Percentiles rank a stretch among this genome's conserved stretches.
Conservation (phyloP, 352 stramenopile species). For the Phytophthora europaea region DNA sequence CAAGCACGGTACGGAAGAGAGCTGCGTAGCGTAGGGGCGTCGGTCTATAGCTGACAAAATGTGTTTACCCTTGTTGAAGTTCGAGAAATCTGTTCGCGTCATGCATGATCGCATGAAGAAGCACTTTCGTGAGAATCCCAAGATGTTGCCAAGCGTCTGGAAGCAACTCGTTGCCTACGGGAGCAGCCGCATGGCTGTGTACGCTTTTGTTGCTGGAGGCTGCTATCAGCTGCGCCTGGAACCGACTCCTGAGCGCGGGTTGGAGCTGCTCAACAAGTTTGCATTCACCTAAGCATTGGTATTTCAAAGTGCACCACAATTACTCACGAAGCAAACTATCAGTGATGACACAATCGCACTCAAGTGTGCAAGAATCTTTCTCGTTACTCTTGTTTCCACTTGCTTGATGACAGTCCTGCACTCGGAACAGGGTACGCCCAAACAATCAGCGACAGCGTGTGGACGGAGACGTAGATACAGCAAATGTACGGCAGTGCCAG, state of each 20-base stretch:
- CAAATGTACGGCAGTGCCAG: conserved; percentile 75
- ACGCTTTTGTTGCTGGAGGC: conserved; percentile 61
- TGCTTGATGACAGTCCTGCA: conserved; percentile 7
- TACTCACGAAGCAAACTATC: neutral
- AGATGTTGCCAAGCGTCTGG: conserved; percentile 67
- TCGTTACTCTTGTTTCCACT: conserved; percentile 42
- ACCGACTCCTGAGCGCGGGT: conserved; percentile 46
- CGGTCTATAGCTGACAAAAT: conserved; percentile 3
- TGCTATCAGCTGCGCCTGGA: conserved; percentile 76
- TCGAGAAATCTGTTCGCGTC: conserved; percentile 72
- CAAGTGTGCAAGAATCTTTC: neutral
- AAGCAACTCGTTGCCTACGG: conserved; percentile 61
- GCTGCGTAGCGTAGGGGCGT: neutral
- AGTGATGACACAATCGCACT: conserved; percentile 6
- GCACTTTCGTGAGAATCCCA: conserved; percentile 61
- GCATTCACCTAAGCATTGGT: conserved; percentile 31
- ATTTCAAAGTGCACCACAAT: neutral
- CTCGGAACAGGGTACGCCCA: conserved; percentile 41
- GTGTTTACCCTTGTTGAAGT: conserved; percentile 37
- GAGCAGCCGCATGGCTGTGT: conserved; percentile 44
- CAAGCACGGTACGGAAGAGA: conserved; percentile 40
- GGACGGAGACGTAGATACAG: conserved; percentile 74
- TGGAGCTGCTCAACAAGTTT: conserved; percentile 64
- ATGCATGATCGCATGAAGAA: conserved; percentile 86
- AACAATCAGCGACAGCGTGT: conserved; percentile 71